Evolutionary conservation across 768 basidiomycete species (phyloP).

Genomic region (Mycena capillaripes): DNA sequence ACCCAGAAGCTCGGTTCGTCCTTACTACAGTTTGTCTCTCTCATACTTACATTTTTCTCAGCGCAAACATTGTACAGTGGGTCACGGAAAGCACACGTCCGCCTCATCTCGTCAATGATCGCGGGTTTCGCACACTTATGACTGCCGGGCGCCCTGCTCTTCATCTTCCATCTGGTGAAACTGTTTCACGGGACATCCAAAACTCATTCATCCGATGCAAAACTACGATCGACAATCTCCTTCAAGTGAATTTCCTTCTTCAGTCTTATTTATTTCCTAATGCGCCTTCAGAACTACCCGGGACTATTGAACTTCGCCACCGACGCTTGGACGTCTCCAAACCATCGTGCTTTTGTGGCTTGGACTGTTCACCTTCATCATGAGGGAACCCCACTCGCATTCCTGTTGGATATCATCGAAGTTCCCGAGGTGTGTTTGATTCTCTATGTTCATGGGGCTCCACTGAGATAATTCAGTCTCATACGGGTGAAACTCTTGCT

Average conservation of each 20-base stretch:
- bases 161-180: slow-evolving; percentile 47
- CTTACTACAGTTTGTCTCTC: not conserved
- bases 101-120: slow-evolving; percentile 49
- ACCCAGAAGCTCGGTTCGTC: slow-evolving; percentile 41
- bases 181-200: not conserved
- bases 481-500: slow-evolving; percentile 52
- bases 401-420: slow-evolving; percentile 55
- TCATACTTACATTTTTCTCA: slow-evolving; percentile 23
- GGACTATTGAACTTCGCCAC: not conserved
- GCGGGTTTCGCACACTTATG: slow-evolving; percentile 47
- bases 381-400: slow-evolving; percentile 40
- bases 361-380: slow-evolving; percentile 50
- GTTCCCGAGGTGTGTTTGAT: slow-evolving; percentile 42
- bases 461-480: no score
- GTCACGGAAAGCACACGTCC: slow-evolving; percentile 49
- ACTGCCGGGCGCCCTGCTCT: slow-evolving; percentile 50
- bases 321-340: slow-evolving; percentile 54
- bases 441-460: not conserved
- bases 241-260: not conserved
- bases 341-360: no score
- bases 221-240: slow-evolving; percentile 1
- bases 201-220: not conserved
- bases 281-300: not conserved
- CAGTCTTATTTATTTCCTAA: not conserved
- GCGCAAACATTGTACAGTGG: slow-evolving; percentile 51